phyloP scores from a whole-genome alignment of 1,284 basidiomycete species.

The Malassezia japonica region DNA sequence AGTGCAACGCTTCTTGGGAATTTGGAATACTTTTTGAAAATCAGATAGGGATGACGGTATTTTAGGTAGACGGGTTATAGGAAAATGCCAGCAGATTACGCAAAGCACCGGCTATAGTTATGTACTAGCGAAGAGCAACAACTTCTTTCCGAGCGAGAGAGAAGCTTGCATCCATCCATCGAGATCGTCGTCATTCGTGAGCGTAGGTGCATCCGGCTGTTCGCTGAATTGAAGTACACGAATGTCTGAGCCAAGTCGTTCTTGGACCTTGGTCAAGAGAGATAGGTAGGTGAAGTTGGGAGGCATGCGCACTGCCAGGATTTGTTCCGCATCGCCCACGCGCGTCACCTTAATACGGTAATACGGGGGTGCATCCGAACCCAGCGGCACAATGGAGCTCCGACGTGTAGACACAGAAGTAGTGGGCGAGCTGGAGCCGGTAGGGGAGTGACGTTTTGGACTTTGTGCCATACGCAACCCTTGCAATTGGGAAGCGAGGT shows the following conservation, averaged over 20 bases:
- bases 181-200: slow-evolving; percentile 2
- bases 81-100: background rate
- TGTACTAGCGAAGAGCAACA: slow-evolving; percentile 4
- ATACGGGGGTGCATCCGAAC: slow-evolving; percentile 2
- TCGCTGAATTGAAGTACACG: slow-evolving; percentile 52
- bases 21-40: no score
- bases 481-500: slow-evolving; percentile 1
- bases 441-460: background rate
- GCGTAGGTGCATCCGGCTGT: background rate
- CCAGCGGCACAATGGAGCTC: background rate
- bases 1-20: no score
- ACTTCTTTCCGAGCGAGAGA: slow-evolving; percentile 1
- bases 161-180: slow-evolving; percentile 1
- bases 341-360: slow-evolving; percentile 96
- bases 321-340: slow-evolving; percentile 68
- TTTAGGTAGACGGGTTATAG: no score
- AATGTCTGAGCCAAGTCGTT: slow-evolving; percentile 70
- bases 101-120: background rate
- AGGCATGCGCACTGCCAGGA: slow-evolving; percentile 94
- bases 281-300: slow-evolving; percentile 76
- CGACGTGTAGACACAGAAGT: background rate
- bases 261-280: slow-evolving; percentile 79
- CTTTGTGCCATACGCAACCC: background rate
- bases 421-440: background rate
- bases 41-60: no score